Conservation (phyloP, 169 alveolate species). For the Toxoplasma gondii region DNA sequence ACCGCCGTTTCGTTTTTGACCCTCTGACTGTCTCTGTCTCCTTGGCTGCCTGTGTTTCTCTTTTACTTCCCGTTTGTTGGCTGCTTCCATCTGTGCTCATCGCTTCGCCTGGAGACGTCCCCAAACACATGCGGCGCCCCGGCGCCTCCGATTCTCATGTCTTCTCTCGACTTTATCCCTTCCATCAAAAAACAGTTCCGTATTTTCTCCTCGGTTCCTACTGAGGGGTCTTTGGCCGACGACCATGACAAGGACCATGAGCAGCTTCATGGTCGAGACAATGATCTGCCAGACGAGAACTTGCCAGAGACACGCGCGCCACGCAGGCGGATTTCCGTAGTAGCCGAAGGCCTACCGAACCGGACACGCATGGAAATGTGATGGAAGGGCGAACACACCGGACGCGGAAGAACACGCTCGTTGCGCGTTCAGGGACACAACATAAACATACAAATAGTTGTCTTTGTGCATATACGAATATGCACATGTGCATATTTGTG, state of each 20-base stretch:
- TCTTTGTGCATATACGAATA: not conserved
- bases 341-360: slow-evolving; percentile 24
- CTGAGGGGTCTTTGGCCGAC: slow-evolving; percentile 40
- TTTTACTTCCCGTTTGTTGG: too few species aligned
- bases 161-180: too few species aligned
- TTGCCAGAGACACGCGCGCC: slow-evolving; percentile 22
- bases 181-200: too few species aligned
- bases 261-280: slow-evolving; percentile 22
- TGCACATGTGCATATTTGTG: not conserved
- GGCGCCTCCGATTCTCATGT: too few species aligned
- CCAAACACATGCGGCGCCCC: too few species aligned
- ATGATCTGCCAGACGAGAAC: slow-evolving; percentile 34
- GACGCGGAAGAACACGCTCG: not conserved
- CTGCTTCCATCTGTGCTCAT: too few species aligned
- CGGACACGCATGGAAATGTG: not conserved
- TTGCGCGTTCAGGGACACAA: not conserved
- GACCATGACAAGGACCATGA: slow-evolving; percentile 29
- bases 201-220: not conserved
- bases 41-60: too few species aligned
- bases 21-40: too few species aligned
- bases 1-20: too few species aligned
- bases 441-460: not conserved
- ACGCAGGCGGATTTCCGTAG: slow-evolving; percentile 39
- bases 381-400: not conserved
- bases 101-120: too few species aligned